These are phyloP conservation scores for Pleoardoris graminearum DNA, from an alignment of 2,329 filamentous ascomycete genomes.

Conservation along the genomic window DNA sequence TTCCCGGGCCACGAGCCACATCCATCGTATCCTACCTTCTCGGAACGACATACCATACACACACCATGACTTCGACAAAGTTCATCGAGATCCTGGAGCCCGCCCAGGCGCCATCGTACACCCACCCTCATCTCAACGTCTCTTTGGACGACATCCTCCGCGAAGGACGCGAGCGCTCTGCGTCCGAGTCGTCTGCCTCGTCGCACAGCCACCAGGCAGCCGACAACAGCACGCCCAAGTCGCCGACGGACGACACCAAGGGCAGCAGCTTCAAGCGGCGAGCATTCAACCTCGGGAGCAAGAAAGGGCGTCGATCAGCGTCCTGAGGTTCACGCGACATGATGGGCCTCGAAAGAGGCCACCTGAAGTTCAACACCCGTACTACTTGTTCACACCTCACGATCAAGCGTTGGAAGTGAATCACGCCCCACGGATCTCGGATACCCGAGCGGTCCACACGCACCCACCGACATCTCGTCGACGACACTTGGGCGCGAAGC, in stretches of 20 bases:
- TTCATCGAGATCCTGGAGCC: slow-evolving; percentile 46
- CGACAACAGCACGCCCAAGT: slow-evolving; percentile 34
- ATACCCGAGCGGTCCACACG: not conserved
- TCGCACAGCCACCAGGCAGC: slow-evolving; percentile 23
- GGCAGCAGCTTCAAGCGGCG: slow-evolving; percentile 26
- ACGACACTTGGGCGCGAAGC: not conserved
- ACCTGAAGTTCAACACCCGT: no score
- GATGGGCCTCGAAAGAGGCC: no score
- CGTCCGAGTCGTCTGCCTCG: slow-evolving; percentile 36
- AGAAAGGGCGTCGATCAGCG: slow-evolving; percentile 31
- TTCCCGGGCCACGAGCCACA: not conserved
- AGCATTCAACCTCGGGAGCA: slow-evolving; percentile 39
- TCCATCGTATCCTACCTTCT: no score
- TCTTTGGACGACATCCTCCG: slow-evolving; percentile 46
- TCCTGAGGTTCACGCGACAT: no score
- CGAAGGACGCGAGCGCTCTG: slow-evolving; percentile 41
- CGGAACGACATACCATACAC: not conserved
- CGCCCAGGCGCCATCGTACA: slow-evolving; percentile 37
- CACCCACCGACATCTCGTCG: no score
- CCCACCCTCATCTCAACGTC: slow-evolving; percentile 46
- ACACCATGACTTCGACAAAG: slow-evolving; percentile 38
- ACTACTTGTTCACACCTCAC: slow-evolving; percentile 12
- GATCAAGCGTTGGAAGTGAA: slow-evolving; percentile 40
- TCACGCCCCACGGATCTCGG: not conserved
- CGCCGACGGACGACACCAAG: slow-evolving; percentile 34